Base-by-base conservation (phyloP, 2,329 filamentous ascomycete species). In the Ceratocystis eucalypticola region DNA sequence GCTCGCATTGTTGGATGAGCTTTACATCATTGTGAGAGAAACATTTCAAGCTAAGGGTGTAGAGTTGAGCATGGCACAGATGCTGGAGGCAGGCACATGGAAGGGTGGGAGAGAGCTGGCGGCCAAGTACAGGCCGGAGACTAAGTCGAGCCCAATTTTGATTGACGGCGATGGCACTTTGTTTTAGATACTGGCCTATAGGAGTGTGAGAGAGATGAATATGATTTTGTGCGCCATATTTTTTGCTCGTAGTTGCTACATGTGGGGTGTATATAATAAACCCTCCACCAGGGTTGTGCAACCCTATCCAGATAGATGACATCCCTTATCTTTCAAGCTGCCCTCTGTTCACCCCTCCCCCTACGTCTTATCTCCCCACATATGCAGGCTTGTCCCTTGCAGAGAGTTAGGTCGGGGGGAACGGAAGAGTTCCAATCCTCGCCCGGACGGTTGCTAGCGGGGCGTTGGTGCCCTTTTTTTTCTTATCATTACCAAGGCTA, bases 81-180 rank as follows among this genome's bases (percentile, higher is more conserved):
- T 82, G 69, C 70, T 83, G 1, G 80, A 83, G 66, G 80, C 80
- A 4, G 81, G 80, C 0, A 79, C 78, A 1, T 83, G 80, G 80
- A 83, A 83, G 69, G 88, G 87, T 70, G 89, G 89, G 66, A 82
- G 89, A 74, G 89, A 93, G 77, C 80, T 93, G 71, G 89, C 89
- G 62, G 89, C 91, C 73, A 85, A 91, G 66, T 86, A 83, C 57
- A 80, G 89, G 67, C 89, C 89, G 17, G 87, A 89, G 71, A 93
- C 89, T 12, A 90, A 88, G 76, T 88, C 89, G 70, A 89, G 89
- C 65, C 89, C 89, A 12, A 92, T 94, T 73, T 85, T 91, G 79
- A 91, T 92, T 71, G 77, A 87, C 67, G 89, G 88, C 69, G 89
- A 93, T 74, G 89, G 89, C 69, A 93, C 89, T 41, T 84, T 93